Evolutionary conservation across 148 eudicot genomes (phyloP).

Genomic region (Talinum fruticosum): DNA sequence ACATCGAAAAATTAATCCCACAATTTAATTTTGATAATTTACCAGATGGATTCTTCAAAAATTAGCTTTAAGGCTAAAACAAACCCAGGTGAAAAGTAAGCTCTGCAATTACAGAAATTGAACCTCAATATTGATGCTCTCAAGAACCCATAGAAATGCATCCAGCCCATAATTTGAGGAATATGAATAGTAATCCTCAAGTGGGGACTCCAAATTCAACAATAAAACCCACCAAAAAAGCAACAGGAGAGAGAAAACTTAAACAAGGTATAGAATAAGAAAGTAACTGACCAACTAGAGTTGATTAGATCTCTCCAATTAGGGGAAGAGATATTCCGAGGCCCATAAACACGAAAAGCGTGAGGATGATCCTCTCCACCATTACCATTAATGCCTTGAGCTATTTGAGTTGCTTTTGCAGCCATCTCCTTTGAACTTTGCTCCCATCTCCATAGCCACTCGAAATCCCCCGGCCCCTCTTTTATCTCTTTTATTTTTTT

Average conservation of each 20-base stretch:
- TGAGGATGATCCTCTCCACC: conserved; percentile 45
- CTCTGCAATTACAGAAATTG: not conserved
- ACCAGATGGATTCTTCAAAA: not conserved
- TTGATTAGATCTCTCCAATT: conserved; percentile 72
- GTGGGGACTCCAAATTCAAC: not conserved
- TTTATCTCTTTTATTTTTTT: not conserved
- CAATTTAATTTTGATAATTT: no score
- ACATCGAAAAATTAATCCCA: not conserved
- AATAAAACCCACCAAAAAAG: not conserved
- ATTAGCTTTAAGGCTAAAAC: not conserved
- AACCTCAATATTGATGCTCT: not conserved
- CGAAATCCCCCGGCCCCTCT: not conserved
- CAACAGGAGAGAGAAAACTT: not conserved
- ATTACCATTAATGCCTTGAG: not conserved
- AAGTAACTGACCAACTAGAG: conserved; percentile 54
- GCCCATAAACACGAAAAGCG: conserved; percentile 74
- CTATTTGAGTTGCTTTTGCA: not conserved
- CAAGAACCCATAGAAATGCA: not conserved
- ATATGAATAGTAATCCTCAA: not conserved
- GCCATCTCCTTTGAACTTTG: conserved; percentile 13
- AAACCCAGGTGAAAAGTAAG: no score
- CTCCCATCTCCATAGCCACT: conserved; percentile 12
- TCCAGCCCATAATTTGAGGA: not conserved
- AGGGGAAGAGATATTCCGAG: conserved; percentile 61
- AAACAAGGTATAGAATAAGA: not conserved